Evolutionary conservation across 2,329 filamentous ascomycete genomes (phyloP), one percentile per base, ranked within the genome.

Genomic region (Aspergillus novoparasiticus): DNA sequence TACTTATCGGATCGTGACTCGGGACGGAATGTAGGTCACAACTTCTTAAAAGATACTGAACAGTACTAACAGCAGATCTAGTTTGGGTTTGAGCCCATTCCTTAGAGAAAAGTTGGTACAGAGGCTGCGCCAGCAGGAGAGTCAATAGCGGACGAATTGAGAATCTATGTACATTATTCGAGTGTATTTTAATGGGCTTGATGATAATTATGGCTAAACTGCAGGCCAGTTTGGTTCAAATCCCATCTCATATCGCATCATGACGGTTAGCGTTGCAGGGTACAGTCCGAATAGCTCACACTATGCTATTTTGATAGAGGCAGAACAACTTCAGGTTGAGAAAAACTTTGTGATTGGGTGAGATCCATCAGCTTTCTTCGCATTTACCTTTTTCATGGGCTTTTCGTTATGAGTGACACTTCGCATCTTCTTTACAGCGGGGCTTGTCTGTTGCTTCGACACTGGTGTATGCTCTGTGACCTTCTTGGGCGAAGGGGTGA

Each of bases 1-100:
- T 26, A 89, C 86, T n/a, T 89, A 89, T 78, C 78, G 87, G 57
- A 75, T 87, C 48, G 77, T 87, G 19, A 89, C 87, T 28, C 79
- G 83, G 32, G 85, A 89, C 70, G 87, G 87, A 60, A 84, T 89
- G 75, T 85, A 74, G 77, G 82, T 81, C 14, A 21, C 16, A 45
- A n/a, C 28, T 28, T 26, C 5, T 30, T 53, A 3, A 6, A 6
- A 65, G 9, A 57, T 46, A 30, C 45, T 39, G 32, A 57, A 26
- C 5, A 28, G 55, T 67, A 55, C 71, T 78, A 59, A 78, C 61
- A 26, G 8, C 34, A 4, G 4, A 46, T n/a, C 53, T 64, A 83
- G 82, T 64, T 76, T 82, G 60, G 83, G 78, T 11, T 71, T 83
- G 66, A 84, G 78, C 57, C 79, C 78, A 32, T 85, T 83, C 60